Evolutionary conservation across 2,329 filamentous ascomycete species (phyloP), one percentile per base, ranked within the genome.

Genomic region (Curvularia lunata): DNA sequence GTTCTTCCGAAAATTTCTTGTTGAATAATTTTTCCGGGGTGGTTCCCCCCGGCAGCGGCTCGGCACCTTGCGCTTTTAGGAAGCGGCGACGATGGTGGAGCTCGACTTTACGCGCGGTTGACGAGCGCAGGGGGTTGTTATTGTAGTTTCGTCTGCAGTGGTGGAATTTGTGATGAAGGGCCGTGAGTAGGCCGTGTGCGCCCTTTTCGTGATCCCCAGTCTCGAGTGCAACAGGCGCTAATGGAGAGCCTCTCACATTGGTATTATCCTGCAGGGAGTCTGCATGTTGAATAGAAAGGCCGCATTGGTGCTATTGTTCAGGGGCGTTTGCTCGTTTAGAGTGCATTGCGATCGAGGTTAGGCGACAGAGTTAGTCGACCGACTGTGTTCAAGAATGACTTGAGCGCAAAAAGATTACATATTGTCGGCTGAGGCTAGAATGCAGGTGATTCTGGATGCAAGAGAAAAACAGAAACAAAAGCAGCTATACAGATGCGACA

Each of bases 1-100:
- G 38, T 1, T 8, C 1, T 43, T 13, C 13, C 25, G 47, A 23
- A 56, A 48, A 54, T 43, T 57, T 54, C 30, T 13, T 38, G 18
- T 51, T 48, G 52, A 42, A 53, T 49, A 64, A 59, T 54, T 64
- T 64, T 61, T 58, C 42, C 43, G 37, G 43, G 52, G 55, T 54
- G 54, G 58, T 63, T 41, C 32, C 42, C 38, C 37, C 59, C 61
- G 63, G 61, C 52, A 54, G 55, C 59, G 54, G 59, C 52, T 64
- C 63, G 63, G 63, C 63, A 62, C 49, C 45, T 56, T 62, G 59
- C 59, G 47, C 46, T 51, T 56, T 53, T 62, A 48, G 59, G 56
- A 46, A 54, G 47, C 52, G 49, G 56, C 56, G 40, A 58, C 48
- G 48, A 48, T 54, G 48, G 54, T 48, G 51, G 53, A 53, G 47